phyloP scores from a whole-genome alignment of 495 filamentous ascomycete species.

The Talaromyces trachyspermus region DNA sequence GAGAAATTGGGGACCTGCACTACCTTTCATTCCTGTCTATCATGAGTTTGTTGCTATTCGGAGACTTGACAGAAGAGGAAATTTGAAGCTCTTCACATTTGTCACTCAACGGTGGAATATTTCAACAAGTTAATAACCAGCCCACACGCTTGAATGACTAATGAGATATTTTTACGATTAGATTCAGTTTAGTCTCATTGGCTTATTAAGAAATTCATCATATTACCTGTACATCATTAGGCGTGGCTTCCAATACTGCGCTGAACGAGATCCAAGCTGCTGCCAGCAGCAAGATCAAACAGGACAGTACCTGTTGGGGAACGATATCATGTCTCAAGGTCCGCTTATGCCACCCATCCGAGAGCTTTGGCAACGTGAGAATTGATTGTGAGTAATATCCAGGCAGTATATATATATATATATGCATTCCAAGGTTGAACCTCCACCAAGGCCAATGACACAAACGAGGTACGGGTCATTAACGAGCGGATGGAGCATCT shows the following conservation, averaged over 20 bases:
- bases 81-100: slow-evolving; percentile 8
- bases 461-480: slow-evolving; percentile 96
- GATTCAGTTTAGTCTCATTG: too few relatives aligned
- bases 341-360: slow-evolving; percentile 87
- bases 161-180: too few relatives aligned
- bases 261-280: slow-evolving; percentile 79
- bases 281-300: slow-evolving; percentile 84
- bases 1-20: too few relatives aligned
- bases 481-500: slow-evolving; percentile 95
- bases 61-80: slow-evolving; percentile 11
- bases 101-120: too few relatives aligned
- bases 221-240: too few relatives aligned
- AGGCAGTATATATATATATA: slow-evolving; percentile 97
- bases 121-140: too few relatives aligned
- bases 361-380: slow-evolving; percentile 96
- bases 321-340: slow-evolving; percentile 97
- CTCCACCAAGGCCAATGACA: slow-evolving; percentile 96
- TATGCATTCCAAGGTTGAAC: too few relatives aligned
- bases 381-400: slow-evolving; percentile 91
- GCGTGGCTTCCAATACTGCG: slow-evolving; percentile 77
- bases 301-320: slow-evolving; percentile 80
- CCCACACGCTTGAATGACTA: too few relatives aligned
- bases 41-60: slow-evolving; percentile 14
- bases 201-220: too few relatives aligned
- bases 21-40: slow-evolving; percentile 17